Conservation (phyloP, 2,329 filamentous ascomycete species). For the Diaporthe citri region DNA sequence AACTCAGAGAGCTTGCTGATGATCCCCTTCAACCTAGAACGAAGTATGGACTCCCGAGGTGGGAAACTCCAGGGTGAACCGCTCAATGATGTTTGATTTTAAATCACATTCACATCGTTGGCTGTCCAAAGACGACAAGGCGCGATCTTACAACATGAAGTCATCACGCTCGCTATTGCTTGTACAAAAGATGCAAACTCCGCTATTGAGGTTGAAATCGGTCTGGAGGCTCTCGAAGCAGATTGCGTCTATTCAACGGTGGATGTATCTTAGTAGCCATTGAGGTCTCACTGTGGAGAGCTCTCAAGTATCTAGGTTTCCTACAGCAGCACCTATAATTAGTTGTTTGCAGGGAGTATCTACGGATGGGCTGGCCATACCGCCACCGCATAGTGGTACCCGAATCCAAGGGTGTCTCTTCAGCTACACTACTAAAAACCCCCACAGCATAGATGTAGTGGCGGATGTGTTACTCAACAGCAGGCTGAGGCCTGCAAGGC, state of each 20-base stretch:
- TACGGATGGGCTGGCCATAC: neutral
- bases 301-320: neutral
- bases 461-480: neutral
- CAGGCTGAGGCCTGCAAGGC: slow-evolving; percentile 1
- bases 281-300: too few species aligned
- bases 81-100: too few species aligned
- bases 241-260: too few species aligned
- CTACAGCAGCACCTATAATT: neutral
- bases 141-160: too few species aligned
- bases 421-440: neutral
- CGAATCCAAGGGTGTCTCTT: neutral
- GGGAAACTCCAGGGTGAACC: neutral
- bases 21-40: neutral
- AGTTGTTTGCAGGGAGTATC: neutral
- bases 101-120: too few species aligned
- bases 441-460: too few species aligned
- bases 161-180: too few species aligned
- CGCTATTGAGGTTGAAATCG: too few species aligned
- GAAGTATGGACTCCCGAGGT: neutral
- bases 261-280: too few species aligned
- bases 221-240: too few species aligned
- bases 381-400: neutral
- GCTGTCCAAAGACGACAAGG: too few species aligned
- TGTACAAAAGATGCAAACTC: too few species aligned
- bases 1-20: neutral